phyloP scores from a whole-genome alignment of 2,329 filamentous ascomycete genomes.

The Leptographium flavum region DNA sequence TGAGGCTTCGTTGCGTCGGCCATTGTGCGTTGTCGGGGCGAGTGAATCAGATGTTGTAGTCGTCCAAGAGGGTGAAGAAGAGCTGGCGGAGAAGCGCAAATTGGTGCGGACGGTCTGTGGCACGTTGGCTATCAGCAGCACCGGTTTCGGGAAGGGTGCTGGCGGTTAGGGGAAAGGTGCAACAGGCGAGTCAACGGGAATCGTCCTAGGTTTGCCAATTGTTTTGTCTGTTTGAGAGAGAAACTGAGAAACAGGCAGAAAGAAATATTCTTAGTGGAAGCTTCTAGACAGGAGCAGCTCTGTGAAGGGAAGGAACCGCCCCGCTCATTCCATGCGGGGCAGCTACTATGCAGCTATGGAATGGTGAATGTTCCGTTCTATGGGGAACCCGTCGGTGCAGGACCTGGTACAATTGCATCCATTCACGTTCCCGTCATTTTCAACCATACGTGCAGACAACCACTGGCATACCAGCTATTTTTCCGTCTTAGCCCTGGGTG shows the following conservation, averaged over 20 bases:
- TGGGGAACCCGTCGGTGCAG: too few species aligned
- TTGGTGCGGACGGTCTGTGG: too few species aligned
- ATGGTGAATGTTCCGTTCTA: background rate
- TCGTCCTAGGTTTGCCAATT: background rate
- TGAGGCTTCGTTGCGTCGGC: constrained; percentile 28
- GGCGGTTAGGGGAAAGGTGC: too few species aligned
- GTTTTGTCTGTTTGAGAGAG: background rate
- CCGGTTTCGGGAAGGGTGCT: too few species aligned
- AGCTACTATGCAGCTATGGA: background rate
- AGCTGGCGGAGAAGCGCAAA: too few species aligned
- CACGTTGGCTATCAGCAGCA: too few species aligned
- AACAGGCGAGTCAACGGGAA: background rate
- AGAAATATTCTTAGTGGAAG: constrained; percentile 2
- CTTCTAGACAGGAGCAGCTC: constrained; percentile 3
- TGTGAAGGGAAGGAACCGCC: background rate
- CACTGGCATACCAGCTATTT: too few species aligned
- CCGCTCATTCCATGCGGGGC: background rate
- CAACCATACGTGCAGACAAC: too few species aligned
- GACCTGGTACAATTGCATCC: too few species aligned
- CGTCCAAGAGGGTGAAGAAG: background rate
- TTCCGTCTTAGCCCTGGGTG: too few species aligned
- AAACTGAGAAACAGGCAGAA: background rate
- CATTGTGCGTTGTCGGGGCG: constrained; percentile 18
- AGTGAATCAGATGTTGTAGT: background rate
- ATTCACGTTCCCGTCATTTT: too few species aligned